phyloP scores from a whole-genome alignment of 345 rosid species.

The Gossypium arboreum region DNA sequence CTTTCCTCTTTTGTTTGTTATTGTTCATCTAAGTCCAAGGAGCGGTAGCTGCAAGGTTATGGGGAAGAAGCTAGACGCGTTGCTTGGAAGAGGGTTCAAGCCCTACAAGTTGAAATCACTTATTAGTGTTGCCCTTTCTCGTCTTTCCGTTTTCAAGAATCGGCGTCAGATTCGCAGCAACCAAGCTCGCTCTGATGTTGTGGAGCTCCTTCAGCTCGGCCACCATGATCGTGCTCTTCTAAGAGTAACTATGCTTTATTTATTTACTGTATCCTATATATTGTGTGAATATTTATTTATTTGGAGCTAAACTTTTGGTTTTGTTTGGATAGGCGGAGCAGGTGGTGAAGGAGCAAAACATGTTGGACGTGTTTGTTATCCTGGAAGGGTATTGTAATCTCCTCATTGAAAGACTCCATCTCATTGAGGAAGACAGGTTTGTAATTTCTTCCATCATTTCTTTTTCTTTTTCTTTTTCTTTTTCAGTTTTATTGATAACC shows the following conservation, averaged over 20 bases:
- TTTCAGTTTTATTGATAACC: neutral
- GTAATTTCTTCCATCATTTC: neutral
- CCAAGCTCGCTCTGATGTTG: constrained; percentile 73
- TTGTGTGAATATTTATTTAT: too few relatives aligned
- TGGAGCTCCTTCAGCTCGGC: constrained; percentile 71
- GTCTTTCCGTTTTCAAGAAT: constrained; percentile 67
- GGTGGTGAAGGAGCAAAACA: constrained; percentile 64
- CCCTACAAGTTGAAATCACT: constrained; percentile 59
- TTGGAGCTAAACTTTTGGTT: neutral
- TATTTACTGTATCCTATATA: neutral
- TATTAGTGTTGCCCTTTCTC: constrained; percentile 54
- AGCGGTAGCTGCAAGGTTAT: constrained; percentile 20
- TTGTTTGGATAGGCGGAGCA: constrained; percentile 47
- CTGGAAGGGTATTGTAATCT: constrained; percentile 41
- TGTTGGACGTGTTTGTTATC: constrained; percentile 58
- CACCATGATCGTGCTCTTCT: constrained; percentile 71
- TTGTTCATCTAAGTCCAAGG: neutral
- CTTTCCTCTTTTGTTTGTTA: neutral
- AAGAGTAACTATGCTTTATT: constrained; percentile 33
- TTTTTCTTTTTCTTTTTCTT: neutral
- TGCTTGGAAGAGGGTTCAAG: constrained; percentile 66
- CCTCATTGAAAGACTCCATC: constrained; percentile 47
- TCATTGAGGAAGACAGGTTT: constrained; percentile 54
- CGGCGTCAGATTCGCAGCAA: constrained; percentile 50
- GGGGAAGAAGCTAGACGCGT: constrained; percentile 80